These are phyloP conservation scores for Turnera subulata DNA, from an alignment of 345 rosid species.

Conservation along the genomic window DNA sequence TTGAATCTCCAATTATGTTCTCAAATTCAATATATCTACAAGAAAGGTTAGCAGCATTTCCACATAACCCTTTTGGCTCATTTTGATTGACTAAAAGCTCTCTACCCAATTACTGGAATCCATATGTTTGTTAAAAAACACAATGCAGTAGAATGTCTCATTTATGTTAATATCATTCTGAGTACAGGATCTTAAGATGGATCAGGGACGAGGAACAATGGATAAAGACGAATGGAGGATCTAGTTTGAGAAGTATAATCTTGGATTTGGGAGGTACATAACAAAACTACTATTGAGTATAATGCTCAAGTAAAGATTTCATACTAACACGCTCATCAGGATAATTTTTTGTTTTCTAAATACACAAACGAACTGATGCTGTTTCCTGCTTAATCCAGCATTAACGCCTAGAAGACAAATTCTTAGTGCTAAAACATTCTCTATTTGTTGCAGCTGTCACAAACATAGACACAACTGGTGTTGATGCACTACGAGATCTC, in stretches of 20 bases:
- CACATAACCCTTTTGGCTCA: neutral
- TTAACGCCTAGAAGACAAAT: neutral
- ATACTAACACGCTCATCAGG: too few species aligned
- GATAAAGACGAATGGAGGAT: neutral
- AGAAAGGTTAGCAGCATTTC: constrained; percentile 19
- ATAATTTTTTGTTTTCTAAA: neutral
- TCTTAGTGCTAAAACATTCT: too few species aligned
- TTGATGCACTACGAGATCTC: constrained; percentile 14
- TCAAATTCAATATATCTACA: constrained; percentile 24
- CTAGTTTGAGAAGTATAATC: constrained; percentile 10
- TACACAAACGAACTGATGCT: neutral
- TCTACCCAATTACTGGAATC: too few species aligned
- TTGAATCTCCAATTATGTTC: constrained; percentile 23
- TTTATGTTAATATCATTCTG: neutral
- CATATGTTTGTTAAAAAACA: too few species aligned
- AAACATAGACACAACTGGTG: constrained; percentile 16
- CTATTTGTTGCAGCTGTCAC: constrained; percentile 14
- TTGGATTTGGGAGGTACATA: constrained; percentile 15
- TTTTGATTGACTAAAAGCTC: too few species aligned
- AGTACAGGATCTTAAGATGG: constrained; percentile 19
- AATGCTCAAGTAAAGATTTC: too few species aligned
- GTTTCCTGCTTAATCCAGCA: neutral
- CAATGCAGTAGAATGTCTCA: too few species aligned
- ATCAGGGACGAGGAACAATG: constrained; percentile 17
- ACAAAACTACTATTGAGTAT: too few species aligned